Percentiles rank a stretch among this genome's conserved stretches.
Conservation (phyloP, 768 basidiomycete genomes). For the Amanita subjunquillea region DNA sequence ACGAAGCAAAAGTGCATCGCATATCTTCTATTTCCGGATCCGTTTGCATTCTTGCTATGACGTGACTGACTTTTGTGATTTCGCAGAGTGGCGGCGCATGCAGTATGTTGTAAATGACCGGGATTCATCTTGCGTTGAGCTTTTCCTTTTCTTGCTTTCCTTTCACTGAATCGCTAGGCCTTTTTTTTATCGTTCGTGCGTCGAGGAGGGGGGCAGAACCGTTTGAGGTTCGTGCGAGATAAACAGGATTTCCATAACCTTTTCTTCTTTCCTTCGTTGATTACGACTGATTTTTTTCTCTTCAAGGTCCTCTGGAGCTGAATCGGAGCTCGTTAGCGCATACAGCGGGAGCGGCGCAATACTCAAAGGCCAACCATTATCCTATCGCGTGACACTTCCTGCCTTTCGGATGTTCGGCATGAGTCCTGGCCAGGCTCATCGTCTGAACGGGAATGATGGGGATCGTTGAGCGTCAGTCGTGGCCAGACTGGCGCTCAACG, state of each 20-base stretch:
- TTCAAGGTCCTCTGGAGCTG: too few species aligned
- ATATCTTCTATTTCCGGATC: not conserved
- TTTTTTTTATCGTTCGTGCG: not conserved
- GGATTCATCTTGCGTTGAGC: not conserved
- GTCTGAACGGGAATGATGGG: not conserved
- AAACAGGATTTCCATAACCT: too few species aligned
- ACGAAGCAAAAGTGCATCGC: not conserved
- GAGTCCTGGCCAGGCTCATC: not conserved
- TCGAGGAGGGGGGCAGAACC: too few species aligned
- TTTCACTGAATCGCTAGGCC: not conserved
- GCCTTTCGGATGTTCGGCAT: not conserved
- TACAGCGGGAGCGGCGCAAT: not conserved
- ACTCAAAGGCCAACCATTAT: not conserved
- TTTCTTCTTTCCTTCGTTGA: too few species aligned
- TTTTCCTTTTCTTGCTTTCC: not conserved
- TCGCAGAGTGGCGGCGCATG: not conserved
- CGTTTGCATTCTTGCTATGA: not conserved
- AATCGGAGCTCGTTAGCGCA: not conserved
- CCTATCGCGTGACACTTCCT: not conserved
- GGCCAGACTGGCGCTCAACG: not conserved
- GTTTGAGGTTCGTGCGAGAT: too few species aligned
- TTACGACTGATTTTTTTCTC: too few species aligned
- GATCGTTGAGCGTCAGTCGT: not conserved
- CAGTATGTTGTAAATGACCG: not conserved
- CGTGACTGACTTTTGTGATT: not conserved